A percentile compares a stretch with the other conserved stretches of the same genome.
These are phyloP conservation scores for Trypanosomatidae sp. DNA, from an alignment of 208 protist genomes.

Conservation along the genomic window DNA sequence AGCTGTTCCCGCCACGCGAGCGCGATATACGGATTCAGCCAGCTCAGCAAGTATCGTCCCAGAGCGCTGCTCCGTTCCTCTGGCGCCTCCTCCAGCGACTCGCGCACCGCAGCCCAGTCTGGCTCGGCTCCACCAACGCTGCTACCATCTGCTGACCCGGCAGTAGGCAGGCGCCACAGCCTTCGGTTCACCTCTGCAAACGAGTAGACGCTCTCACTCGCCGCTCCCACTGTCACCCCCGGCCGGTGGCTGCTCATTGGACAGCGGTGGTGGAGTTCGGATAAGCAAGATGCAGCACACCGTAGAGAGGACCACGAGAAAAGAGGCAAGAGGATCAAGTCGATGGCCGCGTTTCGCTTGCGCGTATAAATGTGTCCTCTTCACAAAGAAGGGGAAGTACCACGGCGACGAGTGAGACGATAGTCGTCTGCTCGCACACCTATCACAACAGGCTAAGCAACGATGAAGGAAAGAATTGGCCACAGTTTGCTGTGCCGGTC, in stretches of 20 bases:
- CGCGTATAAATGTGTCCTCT: neutral
- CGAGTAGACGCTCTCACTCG: conserved; percentile 12
- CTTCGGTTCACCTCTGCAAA: conserved; percentile 17
- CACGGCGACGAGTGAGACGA: neutral
- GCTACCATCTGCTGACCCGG: neutral
- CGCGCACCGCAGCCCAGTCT: conserved; percentile 4
- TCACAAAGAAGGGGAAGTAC: neutral
- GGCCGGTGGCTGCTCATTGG: neutral
- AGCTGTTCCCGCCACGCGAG: conserved; percentile 32
- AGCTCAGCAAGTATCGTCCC: conserved; percentile 34
- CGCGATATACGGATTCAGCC: conserved; percentile 34
- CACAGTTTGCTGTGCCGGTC: neutral
- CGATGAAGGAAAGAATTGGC: neutral
- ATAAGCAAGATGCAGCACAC: neutral
- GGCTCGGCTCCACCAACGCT: neutral
- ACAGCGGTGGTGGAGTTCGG: neutral
- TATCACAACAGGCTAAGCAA: neutral
- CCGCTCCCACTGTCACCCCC: neutral
- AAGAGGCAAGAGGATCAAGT: neutral
- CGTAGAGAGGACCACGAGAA: neutral
- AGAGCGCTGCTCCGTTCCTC: conserved; percentile 19
- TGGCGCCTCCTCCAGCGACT: conserved; percentile 16
- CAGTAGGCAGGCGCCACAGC: conserved; percentile 13
- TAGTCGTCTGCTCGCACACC: neutral
- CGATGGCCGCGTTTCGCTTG: neutral